Percentiles rank a stretch among this genome's conserved stretches.
These are phyloP conservation scores for Saitozyma podzolica DNA, from an alignment of 768 basidiomycete genomes.

Conservation along the genomic window DNA sequence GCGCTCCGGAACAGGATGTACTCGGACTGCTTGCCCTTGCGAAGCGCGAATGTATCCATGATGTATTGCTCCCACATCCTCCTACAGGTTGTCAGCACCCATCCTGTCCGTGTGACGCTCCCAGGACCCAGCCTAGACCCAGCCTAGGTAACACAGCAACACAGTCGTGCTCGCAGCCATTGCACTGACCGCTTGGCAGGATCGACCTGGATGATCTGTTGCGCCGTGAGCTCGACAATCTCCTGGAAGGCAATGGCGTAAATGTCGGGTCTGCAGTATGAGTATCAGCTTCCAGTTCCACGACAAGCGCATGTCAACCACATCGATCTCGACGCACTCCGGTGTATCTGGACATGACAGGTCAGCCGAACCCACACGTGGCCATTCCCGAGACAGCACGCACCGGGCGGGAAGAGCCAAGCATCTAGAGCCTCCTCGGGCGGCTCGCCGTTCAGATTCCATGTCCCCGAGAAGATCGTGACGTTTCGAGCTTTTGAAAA, in stretches of 20 bases:
- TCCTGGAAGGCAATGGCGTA: slow-evolving; percentile 93
- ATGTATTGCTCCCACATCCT: slow-evolving; percentile 83
- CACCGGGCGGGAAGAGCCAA: slow-evolving; percentile 79
- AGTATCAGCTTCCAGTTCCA: neutral
- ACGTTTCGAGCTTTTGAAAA: slow-evolving; percentile 77
- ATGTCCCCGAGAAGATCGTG: slow-evolving; percentile 82
- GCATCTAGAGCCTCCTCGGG: slow-evolving; percentile 76
- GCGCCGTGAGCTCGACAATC: slow-evolving; percentile 95
- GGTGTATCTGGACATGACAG: no score
- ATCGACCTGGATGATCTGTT: slow-evolving; percentile 93
- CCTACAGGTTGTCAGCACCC: slow-evolving; percentile 56
- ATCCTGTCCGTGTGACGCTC: neutral
- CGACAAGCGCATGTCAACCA: neutral
- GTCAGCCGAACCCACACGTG: slow-evolving; percentile 38
- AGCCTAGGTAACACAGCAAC: no score
- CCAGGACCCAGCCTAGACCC: no score
- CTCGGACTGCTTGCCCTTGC: slow-evolving; percentile 66
- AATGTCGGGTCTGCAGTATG: slow-evolving; percentile 63
- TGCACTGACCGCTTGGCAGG: slow-evolving; percentile 75
- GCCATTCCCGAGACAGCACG: neutral
- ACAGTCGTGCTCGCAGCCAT: neutral
- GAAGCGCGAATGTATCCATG: slow-evolving; percentile 70
- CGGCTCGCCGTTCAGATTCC: slow-evolving; percentile 91
- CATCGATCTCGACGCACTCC: slow-evolving; percentile 57
- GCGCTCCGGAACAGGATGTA: slow-evolving; percentile 90